phyloP scores from a whole-genome alignment of 1,284 basidiomycete genomes.

The Tremellales sp. region DNA sequence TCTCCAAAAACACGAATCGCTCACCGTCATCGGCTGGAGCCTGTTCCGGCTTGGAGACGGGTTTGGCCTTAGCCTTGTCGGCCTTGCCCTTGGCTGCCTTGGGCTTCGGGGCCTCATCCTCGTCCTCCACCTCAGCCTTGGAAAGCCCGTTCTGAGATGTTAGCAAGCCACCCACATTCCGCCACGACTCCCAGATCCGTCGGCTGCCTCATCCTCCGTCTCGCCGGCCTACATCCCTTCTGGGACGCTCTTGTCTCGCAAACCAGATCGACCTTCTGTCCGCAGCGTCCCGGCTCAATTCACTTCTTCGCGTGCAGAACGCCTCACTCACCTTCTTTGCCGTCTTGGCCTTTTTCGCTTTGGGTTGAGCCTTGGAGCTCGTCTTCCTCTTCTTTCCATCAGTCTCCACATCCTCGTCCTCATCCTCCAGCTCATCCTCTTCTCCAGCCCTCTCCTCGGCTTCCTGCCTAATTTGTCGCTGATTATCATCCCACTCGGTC shows the following conservation, averaged over 20 bases:
- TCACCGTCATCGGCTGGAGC: constrained; percentile 36
- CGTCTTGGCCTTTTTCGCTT: constrained; percentile 56
- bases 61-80: constrained; percentile 26
- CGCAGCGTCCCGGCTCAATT: too few species aligned
- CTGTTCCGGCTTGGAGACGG: constrained; percentile 23
- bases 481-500: constrained; percentile 57
- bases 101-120: constrained; percentile 16
- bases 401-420: constrained; percentile 49
- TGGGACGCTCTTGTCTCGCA: too few species aligned
- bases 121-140: constrained; percentile 9
- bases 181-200: too few species aligned
- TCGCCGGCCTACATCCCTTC: too few species aligned
- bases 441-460: constrained; percentile 57
- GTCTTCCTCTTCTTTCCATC: constrained; percentile 56
- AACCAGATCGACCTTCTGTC: too few species aligned
- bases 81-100: constrained; percentile 42
- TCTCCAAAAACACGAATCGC: constrained; percentile 1
- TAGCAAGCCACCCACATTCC: too few species aligned
- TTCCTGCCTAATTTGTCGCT: constrained; percentile 56
- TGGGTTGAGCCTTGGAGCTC: constrained; percentile 49
- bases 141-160: too few species aligned
- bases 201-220: too few species aligned
- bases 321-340: constrained; percentile 33
- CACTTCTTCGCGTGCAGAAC: too few species aligned
- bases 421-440: constrained; percentile 59